Evolutionary conservation across 1,284 basidiomycete genomes (phyloP), one percentile per base, ranked within the genome.

Genomic region (Tetrapyrgos nigripes): DNA sequence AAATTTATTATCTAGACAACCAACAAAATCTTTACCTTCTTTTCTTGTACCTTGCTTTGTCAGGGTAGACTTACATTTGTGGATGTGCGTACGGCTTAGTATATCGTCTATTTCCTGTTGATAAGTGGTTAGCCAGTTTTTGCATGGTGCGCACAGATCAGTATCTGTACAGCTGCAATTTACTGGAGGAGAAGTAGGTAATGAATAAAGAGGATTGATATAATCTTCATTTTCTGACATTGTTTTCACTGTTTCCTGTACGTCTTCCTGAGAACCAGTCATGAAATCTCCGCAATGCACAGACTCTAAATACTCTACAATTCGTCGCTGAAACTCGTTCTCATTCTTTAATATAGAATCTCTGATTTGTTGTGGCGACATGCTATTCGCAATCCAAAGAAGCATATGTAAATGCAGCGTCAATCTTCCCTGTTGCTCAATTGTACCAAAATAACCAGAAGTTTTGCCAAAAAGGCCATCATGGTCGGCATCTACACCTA

Each of bases 371-470:
- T 71, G 64, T 3, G 72, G 70, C 6, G 66, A 64, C 4, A 69
- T 29, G 8, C 59, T 53, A 33, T 63, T 60, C 35, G 57, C 26
- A n/a, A 76, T 69, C 74, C 74, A 76, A 1, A 75, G 29, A 1
- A 75, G 49, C 14, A 70, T 51, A 52, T 75, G 72, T 10, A 73
- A 46, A 61, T 76, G 73, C 3, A 76, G 57, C 0, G 74, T 71
- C 3, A 73, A 55, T 11, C 69, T 61, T 3, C 73, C 72, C 62
- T 74, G 73, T 29, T 71, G 66, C 55, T 76, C 73, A 11, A 75
- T 72, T 3, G 71, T 73, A 10, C 75, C 73, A 65, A 74, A 75
- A 56, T 74, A 74, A 8, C 63, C 72, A 26, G 64, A 47, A 2
- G 65, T 68, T 23, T 68, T 49, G 1, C 72, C 70, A 60, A 60